phyloP scores from a whole-genome alignment of 495 filamentous ascomycete genomes.

The Eremomyces bilateralis region DNA sequence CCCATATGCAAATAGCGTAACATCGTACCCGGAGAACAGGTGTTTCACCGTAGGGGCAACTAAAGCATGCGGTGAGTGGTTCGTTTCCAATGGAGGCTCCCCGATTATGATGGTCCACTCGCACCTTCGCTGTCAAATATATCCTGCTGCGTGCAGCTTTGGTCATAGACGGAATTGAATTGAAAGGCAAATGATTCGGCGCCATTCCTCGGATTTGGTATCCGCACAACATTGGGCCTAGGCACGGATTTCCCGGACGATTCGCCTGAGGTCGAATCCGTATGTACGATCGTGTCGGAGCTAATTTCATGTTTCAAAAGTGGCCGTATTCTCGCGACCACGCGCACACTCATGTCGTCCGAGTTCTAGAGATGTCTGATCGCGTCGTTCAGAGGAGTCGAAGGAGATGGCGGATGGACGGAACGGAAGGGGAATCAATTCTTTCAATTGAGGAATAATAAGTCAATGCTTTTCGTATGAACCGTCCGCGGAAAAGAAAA shows the following conservation, averaged over 20 bases:
- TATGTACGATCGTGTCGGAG: constrained; percentile 62
- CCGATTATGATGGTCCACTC: constrained; percentile 10
- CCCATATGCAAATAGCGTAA: constrained; percentile 90
- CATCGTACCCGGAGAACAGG: constrained; percentile 81
- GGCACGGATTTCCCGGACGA: constrained; percentile 32
- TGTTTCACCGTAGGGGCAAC: constrained; percentile 67
- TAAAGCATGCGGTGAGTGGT: constrained; percentile 10
- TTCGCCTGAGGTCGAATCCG: constrained; percentile 15
- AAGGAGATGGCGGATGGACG: too few species aligned
- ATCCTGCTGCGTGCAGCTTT: constrained; percentile 54
- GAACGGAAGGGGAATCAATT: too few species aligned
- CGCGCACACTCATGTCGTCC: constrained; percentile 55
- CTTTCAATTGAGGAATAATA: too few species aligned
- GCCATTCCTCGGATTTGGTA: constrained; percentile 88
- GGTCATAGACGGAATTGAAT: constrained; percentile 84
- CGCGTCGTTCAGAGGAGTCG: too few species aligned
- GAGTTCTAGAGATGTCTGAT: too few species aligned
- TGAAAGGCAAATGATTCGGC: constrained; percentile 80
- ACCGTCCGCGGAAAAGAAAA: too few species aligned
- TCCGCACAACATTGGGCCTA: constrained; percentile 56
- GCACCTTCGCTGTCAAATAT: constrained; percentile 76
- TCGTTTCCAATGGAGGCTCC: not conserved
- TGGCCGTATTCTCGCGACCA: constrained; percentile 76
- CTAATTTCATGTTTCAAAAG: constrained; percentile 64
- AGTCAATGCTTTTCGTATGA: too few species aligned